Base-by-base conservation (phyloP, 441 rosid species). In the Brassica hybrid region DNA sequence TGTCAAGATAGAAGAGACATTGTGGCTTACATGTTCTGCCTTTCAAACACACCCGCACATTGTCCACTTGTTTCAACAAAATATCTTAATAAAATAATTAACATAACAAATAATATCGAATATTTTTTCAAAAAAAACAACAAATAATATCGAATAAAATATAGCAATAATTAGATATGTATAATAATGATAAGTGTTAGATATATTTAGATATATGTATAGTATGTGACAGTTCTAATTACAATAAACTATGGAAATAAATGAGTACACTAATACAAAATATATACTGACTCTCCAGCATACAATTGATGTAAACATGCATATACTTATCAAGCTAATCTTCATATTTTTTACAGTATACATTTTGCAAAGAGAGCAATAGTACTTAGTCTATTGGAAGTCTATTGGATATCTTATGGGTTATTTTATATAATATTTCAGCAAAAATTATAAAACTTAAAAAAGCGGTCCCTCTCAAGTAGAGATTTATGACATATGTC, bases 11-110 rank as follows among this genome's bases (percentile, higher is more conserved):
- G 23, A 5, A 38, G 41, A 38, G 71, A 62, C 74, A 68, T 52
- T 62, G 74, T 79, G 82, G 71, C 61, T 73, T 79, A 73, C 77
- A 73, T 67, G 81, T 73, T 73, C 27, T 52, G 74, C 12, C 76
- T 73, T 63, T 73, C 69, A 43, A 43, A 61, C 68, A 61, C 19
- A 27, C 19, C 18, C 48, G 8, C 8, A 38, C 17, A n/a, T 30
- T 77, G 72, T 65, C 67, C 23, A 34, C 48, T 56, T 71, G 12
- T 76, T 18, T 64, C 71, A 54, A 23, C 23, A 17, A 63, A 16
- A 18, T 34, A 65, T 65, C 27, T 56, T 4, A 25, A 64, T 64
- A 23, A 12, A 36, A 52, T 52, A 59, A 59, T 10, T 48, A 48
- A 16, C 59, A 54, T 16, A 34, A 45, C 11, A 30, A 32, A 66